Percentiles rank a stretch among this genome's conserved stretches.
Evolutionary conservation across 2,329 filamentous ascomycete genomes (phyloP).

Genomic region (Zymoseptoria ardabiliae): DNA sequence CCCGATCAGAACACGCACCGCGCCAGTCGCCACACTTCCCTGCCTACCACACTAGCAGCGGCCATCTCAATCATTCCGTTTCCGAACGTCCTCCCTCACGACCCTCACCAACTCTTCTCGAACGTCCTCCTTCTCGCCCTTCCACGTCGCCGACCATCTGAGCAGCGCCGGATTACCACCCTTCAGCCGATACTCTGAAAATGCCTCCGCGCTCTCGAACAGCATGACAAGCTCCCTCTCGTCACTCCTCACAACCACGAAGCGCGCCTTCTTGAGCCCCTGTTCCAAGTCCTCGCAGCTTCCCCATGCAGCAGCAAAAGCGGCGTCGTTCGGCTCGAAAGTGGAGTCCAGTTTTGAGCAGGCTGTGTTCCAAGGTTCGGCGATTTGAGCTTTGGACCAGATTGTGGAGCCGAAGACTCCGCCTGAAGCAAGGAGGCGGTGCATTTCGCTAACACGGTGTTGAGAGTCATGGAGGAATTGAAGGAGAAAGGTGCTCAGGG

Average conservation of each 20-base stretch:
- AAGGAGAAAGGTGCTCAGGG: slow-evolving; percentile 6
- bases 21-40: slow-evolving; percentile 1
- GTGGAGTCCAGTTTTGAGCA: slow-evolving; percentile 5
- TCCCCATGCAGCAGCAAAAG: not conserved
- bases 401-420: slow-evolving; percentile 1
- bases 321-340: not conserved
- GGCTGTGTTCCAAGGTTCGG: slow-evolving; percentile 3
- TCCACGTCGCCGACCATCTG: slow-evolving; percentile 4
- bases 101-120: slow-evolving; percentile 6
- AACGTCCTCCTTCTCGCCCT: slow-evolving; percentile 3
- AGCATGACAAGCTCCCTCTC: slow-evolving; percentile 2
- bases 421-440: not conserved
- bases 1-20: not conserved
- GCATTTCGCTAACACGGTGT: not conserved
- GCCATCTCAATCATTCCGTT: slow-evolving; percentile 4
- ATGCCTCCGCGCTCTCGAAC: slow-evolving; percentile 7
- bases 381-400: slow-evolving; percentile 1
- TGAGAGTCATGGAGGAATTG: slow-evolving; percentile 3
- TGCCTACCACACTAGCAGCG: slow-evolving; percentile 1
- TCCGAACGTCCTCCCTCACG: slow-evolving; percentile 3
- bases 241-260: slow-evolving; percentile 2
- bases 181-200: slow-evolving; percentile 5
- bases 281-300: slow-evolving; percentile 1
- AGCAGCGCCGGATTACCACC: slow-evolving; percentile 6
- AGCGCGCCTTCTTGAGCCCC: slow-evolving; percentile 2